Conservation (phyloP, 1,284 basidiomycete species). For the Vanrija humicola region DNA sequence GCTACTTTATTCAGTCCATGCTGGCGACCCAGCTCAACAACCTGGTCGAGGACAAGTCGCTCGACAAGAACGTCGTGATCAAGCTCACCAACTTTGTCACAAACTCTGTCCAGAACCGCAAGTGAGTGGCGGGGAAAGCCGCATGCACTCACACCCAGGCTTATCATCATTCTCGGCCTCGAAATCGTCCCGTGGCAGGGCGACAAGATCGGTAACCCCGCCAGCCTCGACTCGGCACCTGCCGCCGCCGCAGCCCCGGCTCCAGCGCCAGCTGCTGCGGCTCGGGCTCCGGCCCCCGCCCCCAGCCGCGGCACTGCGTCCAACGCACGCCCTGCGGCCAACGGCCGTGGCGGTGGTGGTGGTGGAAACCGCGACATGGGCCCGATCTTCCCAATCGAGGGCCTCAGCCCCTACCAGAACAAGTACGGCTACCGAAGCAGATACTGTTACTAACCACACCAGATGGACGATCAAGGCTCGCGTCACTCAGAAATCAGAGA, state of each 20-base stretch:
- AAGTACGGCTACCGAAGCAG: constrained; percentile 53
- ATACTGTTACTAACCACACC: not conserved
- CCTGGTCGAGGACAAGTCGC: constrained; percentile 64
- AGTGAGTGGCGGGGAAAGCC: constrained; percentile 54
- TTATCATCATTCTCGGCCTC: constrained; percentile 79
- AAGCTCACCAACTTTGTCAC: constrained; percentile 73
- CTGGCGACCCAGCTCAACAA: constrained; percentile 85
- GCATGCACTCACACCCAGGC: constrained; percentile 50
- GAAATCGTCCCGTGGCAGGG: constrained; percentile 55
- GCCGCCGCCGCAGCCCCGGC: constrained; percentile 28
- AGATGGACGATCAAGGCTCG: constrained; percentile 95
- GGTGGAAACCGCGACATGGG: constrained; percentile 32
- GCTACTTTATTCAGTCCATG: constrained; percentile 85
- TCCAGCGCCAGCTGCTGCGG: constrained; percentile 4
- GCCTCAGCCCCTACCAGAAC: constrained; percentile 94
- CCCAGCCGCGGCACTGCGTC: constrained; percentile 22
- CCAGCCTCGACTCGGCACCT: constrained; percentile 46
- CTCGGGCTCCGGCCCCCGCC: constrained; percentile 21
- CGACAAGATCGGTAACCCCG: constrained; percentile 74
- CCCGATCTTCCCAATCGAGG: constrained; percentile 83
- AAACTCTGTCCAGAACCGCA: constrained; percentile 78
- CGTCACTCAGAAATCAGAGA: constrained; percentile 83
- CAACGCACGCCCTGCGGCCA: constrained; percentile 27
- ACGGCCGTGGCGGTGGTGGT: not conserved
- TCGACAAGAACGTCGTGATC: constrained; percentile 71